Evolutionary conservation across 495 filamentous ascomycete genomes (phyloP), one percentile per base, ranked within the genome.

Genomic region (Aspergillus diversus): DNA sequence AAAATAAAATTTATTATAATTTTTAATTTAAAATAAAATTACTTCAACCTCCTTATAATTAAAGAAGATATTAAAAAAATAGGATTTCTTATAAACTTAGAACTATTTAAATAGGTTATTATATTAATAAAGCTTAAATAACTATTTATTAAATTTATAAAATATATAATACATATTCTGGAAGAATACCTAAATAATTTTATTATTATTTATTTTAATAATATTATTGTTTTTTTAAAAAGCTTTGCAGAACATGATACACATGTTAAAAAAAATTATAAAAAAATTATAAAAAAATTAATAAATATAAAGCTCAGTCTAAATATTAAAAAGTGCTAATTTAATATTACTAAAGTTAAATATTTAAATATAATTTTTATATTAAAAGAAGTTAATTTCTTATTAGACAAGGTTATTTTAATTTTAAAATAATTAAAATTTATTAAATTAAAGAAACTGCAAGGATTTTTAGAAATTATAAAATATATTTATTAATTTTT

Each of bases 151-250:
- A 53, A 31, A 52, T 34, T 21, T 55, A 42, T 33, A 27, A 35
- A 15, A 34, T 35, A 13, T 59, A 59, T 59, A 27, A 49, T 35
- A 9, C 35, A 59, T 50, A 50, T 50, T n/a, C n/a, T 50, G 57
- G 34, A 49, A 60, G 15, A 55, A 46, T 48, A 65, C 48, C 33
- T 56, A 15, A 60, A 39, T 61, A 54, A 54, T 49, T 47, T 35
- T 65, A 67, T 59, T 60, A 61, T 39, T 63, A 57, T 57, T 15
- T 57, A 50, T 59, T 55, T 57, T 57, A 55, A 57, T 57, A 57
- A 43, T 57, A 57, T 21, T 43, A 43, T 57, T 57, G 9, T 57
- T 5, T 46, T 21, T 12, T 57, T 57, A 11, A 57, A 57, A 59
- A 53, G 47, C 51, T 27, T n/a, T 42, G 33, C 59, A 33, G 35